These are phyloP conservation scores for Populus hybrid DNA, from an alignment of 441 rosid species.

Conservation along the genomic window DNA sequence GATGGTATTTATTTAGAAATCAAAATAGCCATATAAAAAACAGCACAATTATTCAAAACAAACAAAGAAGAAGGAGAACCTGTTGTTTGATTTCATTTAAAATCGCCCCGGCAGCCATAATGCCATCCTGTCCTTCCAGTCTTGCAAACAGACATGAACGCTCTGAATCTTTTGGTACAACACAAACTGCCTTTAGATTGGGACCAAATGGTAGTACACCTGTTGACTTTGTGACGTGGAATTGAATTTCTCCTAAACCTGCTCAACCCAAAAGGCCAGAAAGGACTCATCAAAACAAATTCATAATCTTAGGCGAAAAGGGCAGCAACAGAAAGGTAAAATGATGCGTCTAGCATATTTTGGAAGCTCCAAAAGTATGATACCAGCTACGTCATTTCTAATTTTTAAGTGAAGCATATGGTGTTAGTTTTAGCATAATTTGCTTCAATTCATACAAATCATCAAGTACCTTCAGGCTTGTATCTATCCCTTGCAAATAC, in stretches of 20 bases:
- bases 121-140: too few species aligned
- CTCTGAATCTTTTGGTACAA: too few species aligned
- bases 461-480: slow-evolving; percentile 33
- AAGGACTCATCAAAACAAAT: neutral
- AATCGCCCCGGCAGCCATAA: too few species aligned
- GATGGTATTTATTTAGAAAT: neutral
- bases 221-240: too few species aligned
- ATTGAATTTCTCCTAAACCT: slow-evolving; percentile 32
- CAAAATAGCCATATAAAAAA: neutral
- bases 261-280: slow-evolving; percentile 8
- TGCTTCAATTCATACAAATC: neutral
- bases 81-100: slow-evolving; percentile 28
- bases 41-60: neutral
- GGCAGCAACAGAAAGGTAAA: neutral
- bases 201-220: too few species aligned
- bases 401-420: neutral
- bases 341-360: neutral
- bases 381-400: neutral
- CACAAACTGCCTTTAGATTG: too few species aligned
- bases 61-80: slow-evolving; percentile 16
- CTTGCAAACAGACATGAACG: too few species aligned
- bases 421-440: neutral
- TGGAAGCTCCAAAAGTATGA: neutral
- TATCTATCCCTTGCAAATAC: slow-evolving; percentile 47
- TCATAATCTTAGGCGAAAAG: too few species aligned